Evolutionary conservation across 2,329 filamentous ascomycete species (phyloP).

Genomic region (Penicillium paneum): DNA sequence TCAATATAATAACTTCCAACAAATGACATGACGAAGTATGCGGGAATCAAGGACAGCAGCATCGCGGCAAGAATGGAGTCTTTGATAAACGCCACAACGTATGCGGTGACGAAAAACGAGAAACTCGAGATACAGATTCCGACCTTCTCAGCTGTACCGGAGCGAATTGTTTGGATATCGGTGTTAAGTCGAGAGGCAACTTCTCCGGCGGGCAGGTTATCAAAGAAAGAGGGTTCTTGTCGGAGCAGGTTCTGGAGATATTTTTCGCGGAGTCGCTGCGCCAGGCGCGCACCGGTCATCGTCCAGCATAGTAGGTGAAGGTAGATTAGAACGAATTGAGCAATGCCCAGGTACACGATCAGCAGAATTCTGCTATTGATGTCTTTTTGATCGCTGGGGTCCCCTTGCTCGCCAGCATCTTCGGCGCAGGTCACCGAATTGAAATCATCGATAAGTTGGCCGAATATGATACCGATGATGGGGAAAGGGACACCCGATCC

Average conservation of each 20-base stretch:
- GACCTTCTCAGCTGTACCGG: conserved; percentile 68
- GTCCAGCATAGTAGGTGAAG: conserved; percentile 63
- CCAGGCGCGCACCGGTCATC: conserved; percentile 61
- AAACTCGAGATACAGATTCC: conserved; percentile 61
- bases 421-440: conserved; percentile 31
- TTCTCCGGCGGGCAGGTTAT: conserved; percentile 60
- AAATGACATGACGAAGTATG: conserved; percentile 59
- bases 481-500: conserved; percentile 43
- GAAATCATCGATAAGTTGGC: conserved; percentile 41
- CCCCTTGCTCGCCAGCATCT: conserved; percentile 6
- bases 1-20: conserved; percentile 55
- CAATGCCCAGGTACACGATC: conserved; percentile 63
- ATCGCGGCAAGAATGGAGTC: conserved; percentile 62
- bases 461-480: conserved; percentile 41
- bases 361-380: conserved; percentile 56
- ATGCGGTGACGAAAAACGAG: conserved; percentile 66
- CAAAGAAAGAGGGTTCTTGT: conserved; percentile 64
- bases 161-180: conserved; percentile 65
- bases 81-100: conserved; percentile 65
- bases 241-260: conserved; percentile 59
- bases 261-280: conserved; percentile 59
- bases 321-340: conserved; percentile 63
- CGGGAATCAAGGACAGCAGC: conserved; percentile 61
- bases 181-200: conserved; percentile 62
- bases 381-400: conserved; percentile 20